Evolutionary conservation across 208 protist genomes (phyloP), one percentile per base, ranked within the genome.

Genomic region (Phytomonas sp.): DNA sequence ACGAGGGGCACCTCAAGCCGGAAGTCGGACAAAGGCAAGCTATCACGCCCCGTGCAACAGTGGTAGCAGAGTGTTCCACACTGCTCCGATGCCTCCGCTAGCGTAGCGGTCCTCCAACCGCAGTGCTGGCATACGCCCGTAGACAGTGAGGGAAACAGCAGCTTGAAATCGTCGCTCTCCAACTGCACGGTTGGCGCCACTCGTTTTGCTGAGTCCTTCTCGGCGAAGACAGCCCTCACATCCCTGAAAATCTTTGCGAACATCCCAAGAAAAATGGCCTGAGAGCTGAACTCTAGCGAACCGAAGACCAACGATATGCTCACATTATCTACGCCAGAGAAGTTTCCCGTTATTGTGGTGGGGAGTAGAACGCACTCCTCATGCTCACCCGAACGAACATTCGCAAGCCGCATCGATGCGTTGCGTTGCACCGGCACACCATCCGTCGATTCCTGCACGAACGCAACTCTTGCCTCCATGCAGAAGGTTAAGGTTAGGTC

Each of bases 21-120:
- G 28, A 92, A 71, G 60, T 90, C 81, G 23, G 81, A 87, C 66
- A 82, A 73, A 15, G 87, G 83, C 34, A 92, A 37, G n/a, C 70
- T 60, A 11, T 71, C 76, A 40, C 75, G 68, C n/a, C 89, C 89
- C 8, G 86, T 95, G 76, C 86, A 92, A 72, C 89, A 95, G 56
- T 75, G 77, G 80, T 89, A 91, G 76, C 89, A 95, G 31, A 92
- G 71, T 7, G 78, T 74, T 11, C 89, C 89, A n/a, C 40, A 56
- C 68, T 70, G 72, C 66, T 70, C 43, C 17, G 32, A 32, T 4
- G 68, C 68, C 72, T 65, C 71, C 62, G 70, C 83, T 4, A 86
- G 60, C 74, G 73, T 84, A 69, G 77, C 79, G 53, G 69, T 68
- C 11, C 56, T 20, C 30, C 68, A 68, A 13, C 81, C 85, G 65